phyloP scores from a whole-genome alignment of 805 yeast species.

The Yarrowia alimentaria region DNA sequence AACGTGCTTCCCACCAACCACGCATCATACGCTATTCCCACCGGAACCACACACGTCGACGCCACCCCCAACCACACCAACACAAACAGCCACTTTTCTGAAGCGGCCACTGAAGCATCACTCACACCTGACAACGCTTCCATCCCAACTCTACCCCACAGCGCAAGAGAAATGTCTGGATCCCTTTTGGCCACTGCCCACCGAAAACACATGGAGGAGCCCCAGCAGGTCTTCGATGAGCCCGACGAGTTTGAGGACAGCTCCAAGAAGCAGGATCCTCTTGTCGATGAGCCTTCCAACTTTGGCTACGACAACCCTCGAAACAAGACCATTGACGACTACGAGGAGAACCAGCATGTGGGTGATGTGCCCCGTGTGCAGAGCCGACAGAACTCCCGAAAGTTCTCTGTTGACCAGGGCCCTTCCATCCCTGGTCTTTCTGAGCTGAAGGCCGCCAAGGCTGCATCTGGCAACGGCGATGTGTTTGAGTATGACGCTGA shows the following conservation, averaged over 20 bases:
- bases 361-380: slow-evolving; percentile 22
- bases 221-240: slow-evolving; percentile 25
- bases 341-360: slow-evolving; percentile 12
- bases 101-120: too few relatives aligned
- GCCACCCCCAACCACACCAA: not conserved
- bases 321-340: slow-evolving; percentile 24
- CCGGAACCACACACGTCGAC: not conserved
- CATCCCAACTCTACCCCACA: slow-evolving; percentile 8
- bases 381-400: slow-evolving; percentile 13
- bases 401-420: slow-evolving; percentile 27
- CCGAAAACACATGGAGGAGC: slow-evolving; percentile 26
- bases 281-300: slow-evolving; percentile 12
- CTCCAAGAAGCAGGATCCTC: slow-evolving; percentile 6
- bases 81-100: not conserved
- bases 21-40: not conserved
- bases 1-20: not conserved
- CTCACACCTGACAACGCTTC: not conserved
- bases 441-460: slow-evolving; percentile 27
- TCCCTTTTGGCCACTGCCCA: slow-evolving; percentile 22
- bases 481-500: slow-evolving; percentile 41
- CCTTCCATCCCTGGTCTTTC: slow-evolving; percentile 12
- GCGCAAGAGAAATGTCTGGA: slow-evolving; percentile 7
- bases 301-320: slow-evolving; percentile 27
- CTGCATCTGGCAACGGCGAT: slow-evolving; percentile 33
- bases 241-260: slow-evolving; percentile 22